A percentile compares a stretch with the other conserved stretches of the same genome.
phyloP scores from a whole-genome alignment of 2,329 filamentous ascomycete genomes.

The Scedosporium boydii region DNA sequence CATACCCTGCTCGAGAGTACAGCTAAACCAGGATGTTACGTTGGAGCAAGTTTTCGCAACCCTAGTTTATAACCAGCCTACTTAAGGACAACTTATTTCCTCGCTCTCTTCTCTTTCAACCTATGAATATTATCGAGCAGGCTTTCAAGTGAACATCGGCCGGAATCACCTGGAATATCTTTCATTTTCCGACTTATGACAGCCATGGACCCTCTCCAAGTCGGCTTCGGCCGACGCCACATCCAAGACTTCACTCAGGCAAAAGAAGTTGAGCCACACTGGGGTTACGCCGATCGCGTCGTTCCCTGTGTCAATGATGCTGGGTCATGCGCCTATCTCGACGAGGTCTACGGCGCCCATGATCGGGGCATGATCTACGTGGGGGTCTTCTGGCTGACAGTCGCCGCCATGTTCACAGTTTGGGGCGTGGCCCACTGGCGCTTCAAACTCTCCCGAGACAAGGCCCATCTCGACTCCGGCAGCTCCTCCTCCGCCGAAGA shows the following conservation, averaged over 20 bases:
- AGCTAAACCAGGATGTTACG: too few species aligned
- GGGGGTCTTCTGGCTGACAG: conserved; percentile 38
- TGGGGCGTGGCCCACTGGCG: conserved; percentile 24
- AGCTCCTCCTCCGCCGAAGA: conserved; percentile 14
- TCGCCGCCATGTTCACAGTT: conserved; percentile 31
- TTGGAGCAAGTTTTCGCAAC: too few species aligned
- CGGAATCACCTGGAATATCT: too few species aligned
- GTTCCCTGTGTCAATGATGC: conserved; percentile 35
- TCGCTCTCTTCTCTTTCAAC: too few species aligned
- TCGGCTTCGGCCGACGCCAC: conserved; percentile 16
- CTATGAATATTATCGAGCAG: too few species aligned
- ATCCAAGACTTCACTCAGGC: conserved; percentile 32
- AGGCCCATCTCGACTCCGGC: neutral
- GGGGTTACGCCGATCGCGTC: conserved; percentile 36
- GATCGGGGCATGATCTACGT: conserved; percentile 41
- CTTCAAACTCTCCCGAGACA: neutral
- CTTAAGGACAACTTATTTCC: too few species aligned
- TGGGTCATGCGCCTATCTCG: conserved; percentile 40
- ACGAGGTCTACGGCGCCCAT: conserved; percentile 39
- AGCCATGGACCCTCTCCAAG: neutral
- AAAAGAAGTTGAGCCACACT: conserved; percentile 28
- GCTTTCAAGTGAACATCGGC: too few species aligned
- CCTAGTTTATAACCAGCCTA: too few species aligned
- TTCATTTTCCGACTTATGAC: neutral
- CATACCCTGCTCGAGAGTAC: too few species aligned